phyloP scores from a whole-genome alignment of 495 filamentous ascomycete species.

The Neurospora cerealis region DNA sequence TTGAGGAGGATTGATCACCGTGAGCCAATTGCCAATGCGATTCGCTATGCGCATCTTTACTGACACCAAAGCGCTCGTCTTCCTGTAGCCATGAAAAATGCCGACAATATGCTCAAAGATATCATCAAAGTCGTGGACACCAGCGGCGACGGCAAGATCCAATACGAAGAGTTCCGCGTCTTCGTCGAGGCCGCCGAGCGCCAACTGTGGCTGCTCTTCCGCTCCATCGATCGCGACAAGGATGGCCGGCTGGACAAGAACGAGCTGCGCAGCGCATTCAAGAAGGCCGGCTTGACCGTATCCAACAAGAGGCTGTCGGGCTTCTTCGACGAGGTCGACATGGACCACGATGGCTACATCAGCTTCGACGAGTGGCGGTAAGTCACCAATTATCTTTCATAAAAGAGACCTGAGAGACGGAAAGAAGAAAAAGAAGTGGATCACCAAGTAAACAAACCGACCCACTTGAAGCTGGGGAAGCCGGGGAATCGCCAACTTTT shows the following conservation, averaged over 20 bases:
- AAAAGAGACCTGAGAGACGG: background rate
- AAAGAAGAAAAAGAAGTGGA: background rate
- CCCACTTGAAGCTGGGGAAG: background rate
- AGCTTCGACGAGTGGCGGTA: slow-evolving; percentile 96
- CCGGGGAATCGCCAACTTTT: background rate
- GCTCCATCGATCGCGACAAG: slow-evolving; percentile 73
- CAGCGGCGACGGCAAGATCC: slow-evolving; percentile 78
- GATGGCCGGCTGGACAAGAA: slow-evolving; percentile 83
- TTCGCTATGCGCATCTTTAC: slow-evolving; percentile 4
- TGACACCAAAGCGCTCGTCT: slow-evolving; percentile 9
- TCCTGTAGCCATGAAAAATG: slow-evolving; percentile 76
- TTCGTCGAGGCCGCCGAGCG: slow-evolving; percentile 84
- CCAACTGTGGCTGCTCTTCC: slow-evolving; percentile 71
- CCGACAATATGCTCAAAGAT: slow-evolving; percentile 70
- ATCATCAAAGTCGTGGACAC: slow-evolving; percentile 76
- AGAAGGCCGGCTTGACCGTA: slow-evolving; percentile 66
- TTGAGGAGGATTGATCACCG: slow-evolving; percentile 87
- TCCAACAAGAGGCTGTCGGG: slow-evolving; percentile 65
- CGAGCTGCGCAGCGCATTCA: slow-evolving; percentile 71
- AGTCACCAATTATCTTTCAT: slow-evolving; percentile 18
- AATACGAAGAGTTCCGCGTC: slow-evolving; percentile 79
- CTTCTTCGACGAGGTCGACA: slow-evolving; percentile 85
- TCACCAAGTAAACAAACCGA: background rate
- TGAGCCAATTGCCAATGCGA: slow-evolving; percentile 35
- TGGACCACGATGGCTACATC: slow-evolving; percentile 79